Evolutionary conservation across 768 basidiomycete genomes (phyloP).

Genomic region (Tylopilus sp.): DNA sequence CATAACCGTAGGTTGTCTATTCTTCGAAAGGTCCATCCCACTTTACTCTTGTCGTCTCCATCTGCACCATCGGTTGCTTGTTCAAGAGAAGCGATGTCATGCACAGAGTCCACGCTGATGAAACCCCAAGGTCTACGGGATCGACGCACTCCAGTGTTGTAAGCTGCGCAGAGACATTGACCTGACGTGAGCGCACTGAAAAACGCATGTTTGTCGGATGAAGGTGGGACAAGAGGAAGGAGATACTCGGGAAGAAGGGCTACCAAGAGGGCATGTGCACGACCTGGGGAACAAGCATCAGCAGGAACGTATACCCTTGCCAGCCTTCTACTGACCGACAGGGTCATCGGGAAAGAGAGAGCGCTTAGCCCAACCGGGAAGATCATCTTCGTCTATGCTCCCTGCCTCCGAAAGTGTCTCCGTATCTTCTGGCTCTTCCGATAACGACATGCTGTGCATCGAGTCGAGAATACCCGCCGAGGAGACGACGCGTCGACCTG

Average conservation of each 20-base stretch:
- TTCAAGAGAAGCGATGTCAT: slow-evolving; percentile 73
- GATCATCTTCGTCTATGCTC: slow-evolving; percentile 62
- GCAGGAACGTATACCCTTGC: neutral
- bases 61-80: slow-evolving; percentile 36
- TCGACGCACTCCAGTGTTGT: slow-evolving; percentile 76
- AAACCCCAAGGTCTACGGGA: slow-evolving; percentile 88
- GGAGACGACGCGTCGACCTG: slow-evolving; percentile 53
- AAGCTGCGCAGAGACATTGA: slow-evolving; percentile 74
- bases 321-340: slow-evolving; percentile 47
- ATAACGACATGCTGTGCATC: slow-evolving; percentile 45
- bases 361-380: slow-evolving; percentile 77
- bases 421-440: slow-evolving; percentile 59
- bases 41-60: slow-evolving; percentile 44
- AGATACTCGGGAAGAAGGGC: slow-evolving; percentile 58
- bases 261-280: slow-evolving; percentile 58
- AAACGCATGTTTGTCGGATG: slow-evolving; percentile 37
- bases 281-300: slow-evolving; percentile 42
- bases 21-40: slow-evolving; percentile 80
- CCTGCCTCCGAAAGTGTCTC: slow-evolving; percentile 39
- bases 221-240: slow-evolving; percentile 36
- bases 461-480: slow-evolving; percentile 52
- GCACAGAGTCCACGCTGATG: slow-evolving; percentile 71
- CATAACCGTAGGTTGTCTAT: slow-evolving; percentile 84
- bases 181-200: slow-evolving; percentile 66
- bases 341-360: slow-evolving; percentile 51